A percentile compares a stretch with the other conserved stretches of the same genome.
phyloP scores from a whole-genome alignment of 2,329 filamentous ascomycete genomes.

The Diaporthe nobilis region DNA sequence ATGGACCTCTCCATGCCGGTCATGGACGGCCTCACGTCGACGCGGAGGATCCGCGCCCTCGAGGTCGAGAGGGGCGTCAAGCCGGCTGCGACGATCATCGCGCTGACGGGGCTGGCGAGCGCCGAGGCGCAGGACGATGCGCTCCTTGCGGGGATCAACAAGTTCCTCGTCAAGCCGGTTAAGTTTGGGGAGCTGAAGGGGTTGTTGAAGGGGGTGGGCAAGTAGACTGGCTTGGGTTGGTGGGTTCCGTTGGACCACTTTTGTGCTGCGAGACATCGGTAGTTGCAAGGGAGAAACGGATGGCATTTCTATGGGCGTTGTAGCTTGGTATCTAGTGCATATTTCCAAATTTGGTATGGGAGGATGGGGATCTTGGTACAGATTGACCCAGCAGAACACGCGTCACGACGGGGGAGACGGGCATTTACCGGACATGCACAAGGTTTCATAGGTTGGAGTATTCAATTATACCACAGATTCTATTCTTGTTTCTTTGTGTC shows the following conservation, averaged over 20 bases:
- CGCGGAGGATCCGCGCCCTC: constrained; percentile 62
- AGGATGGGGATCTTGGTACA: background rate
- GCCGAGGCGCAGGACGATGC: constrained; percentile 64
- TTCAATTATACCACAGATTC: background rate
- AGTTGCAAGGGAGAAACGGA: background rate
- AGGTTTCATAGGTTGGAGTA: background rate
- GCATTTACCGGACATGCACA: background rate
- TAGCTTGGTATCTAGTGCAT: background rate
- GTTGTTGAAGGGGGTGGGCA: constrained; percentile 45
- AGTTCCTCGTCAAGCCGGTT: constrained; percentile 67
- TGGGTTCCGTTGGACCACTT: no score
- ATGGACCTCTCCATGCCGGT: constrained; percentile 71
- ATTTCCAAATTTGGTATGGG: background rate
- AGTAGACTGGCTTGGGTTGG: background rate
- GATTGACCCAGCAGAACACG: constrained; percentile 16
- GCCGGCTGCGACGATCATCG: constrained; percentile 62
- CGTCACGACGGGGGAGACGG: background rate
- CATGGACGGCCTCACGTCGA: constrained; percentile 65
- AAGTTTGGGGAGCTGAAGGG: constrained; percentile 58
- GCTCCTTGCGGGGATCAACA: constrained; percentile 62
- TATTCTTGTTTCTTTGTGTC: background rate
- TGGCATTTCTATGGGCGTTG: background rate
- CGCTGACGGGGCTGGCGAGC: constrained; percentile 66
- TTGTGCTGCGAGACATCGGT: background rate
- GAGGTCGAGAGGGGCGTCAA: constrained; percentile 57